phyloP scores from a whole-genome alignment of 2,329 filamentous ascomycete genomes.

The Penicillium sp. region DNA sequence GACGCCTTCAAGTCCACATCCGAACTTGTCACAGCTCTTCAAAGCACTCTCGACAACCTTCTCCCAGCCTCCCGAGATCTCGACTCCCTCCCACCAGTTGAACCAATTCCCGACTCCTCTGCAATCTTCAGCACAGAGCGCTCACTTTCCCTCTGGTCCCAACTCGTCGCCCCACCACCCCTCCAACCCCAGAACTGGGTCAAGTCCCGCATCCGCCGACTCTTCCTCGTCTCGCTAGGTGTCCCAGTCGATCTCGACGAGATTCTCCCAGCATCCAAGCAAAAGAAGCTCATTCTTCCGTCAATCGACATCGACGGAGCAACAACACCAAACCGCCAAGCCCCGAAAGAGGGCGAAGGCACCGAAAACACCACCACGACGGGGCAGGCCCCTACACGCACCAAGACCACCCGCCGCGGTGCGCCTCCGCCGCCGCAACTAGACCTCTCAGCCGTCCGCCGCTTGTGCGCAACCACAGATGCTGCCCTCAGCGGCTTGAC shows the following conservation, averaged over 20 bases:
- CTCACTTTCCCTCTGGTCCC: slow-evolving; percentile 88
- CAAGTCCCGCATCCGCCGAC: slow-evolving; percentile 83
- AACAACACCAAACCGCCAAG: slow-evolving; percentile 49
- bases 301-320: slow-evolving; percentile 60
- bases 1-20: slow-evolving; percentile 47
- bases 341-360: slow-evolving; percentile 27
- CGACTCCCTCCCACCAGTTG: slow-evolving; percentile 32
- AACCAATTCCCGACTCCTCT: slow-evolving; percentile 41
- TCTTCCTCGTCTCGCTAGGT: slow-evolving; percentile 92
- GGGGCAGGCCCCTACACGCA: slow-evolving; percentile 26
- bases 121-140: slow-evolving; percentile 76
- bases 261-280: slow-evolving; percentile 92
- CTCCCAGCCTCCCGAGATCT: slow-evolving; percentile 41
- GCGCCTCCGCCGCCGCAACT: slow-evolving; percentile 66
- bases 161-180: slow-evolving; percentile 89
- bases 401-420: slow-evolving; percentile 37
- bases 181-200: slow-evolving; percentile 98
- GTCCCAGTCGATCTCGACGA: slow-evolving; percentile 96
- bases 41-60: slow-evolving; percentile 41
- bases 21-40: slow-evolving; percentile 32
- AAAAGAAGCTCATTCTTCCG: slow-evolving; percentile 93
- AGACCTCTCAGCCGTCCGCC: slow-evolving; percentile 70
- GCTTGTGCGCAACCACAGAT: slow-evolving; percentile 77
- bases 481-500: slow-evolving; percentile 76
- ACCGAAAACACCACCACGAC: slow-evolving; percentile 22